Percentiles rank a stretch among this genome's conserved stretches.
These are phyloP conservation scores for Epichloe bromicola DNA, from an alignment of 2,329 filamentous ascomycete species.

Conservation along the genomic window DNA sequence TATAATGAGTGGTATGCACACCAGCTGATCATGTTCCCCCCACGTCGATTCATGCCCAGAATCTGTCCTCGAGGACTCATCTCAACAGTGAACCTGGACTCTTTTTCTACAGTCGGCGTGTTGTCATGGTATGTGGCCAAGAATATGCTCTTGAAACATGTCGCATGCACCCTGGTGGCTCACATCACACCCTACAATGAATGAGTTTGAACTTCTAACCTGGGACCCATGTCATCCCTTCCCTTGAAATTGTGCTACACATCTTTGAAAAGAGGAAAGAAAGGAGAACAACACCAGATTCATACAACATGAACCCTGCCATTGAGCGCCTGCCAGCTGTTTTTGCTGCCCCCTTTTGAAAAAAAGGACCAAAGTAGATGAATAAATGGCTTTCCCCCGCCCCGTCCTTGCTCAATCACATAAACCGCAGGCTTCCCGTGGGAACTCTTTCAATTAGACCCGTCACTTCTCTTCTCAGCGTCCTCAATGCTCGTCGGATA, in stretches of 20 bases:
- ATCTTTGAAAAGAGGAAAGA: neutral
- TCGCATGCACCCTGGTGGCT: too few species aligned
- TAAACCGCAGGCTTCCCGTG: constrained; percentile 31
- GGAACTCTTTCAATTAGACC: constrained; percentile 30
- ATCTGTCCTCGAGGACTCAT: too few species aligned
- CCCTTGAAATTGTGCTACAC: constrained; percentile 6
- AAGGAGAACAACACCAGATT: neutral
- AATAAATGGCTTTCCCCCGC: neutral
- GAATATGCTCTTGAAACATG: too few species aligned
- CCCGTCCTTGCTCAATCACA: constrained; percentile 16
- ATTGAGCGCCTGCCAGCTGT: neutral
- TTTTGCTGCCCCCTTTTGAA: neutral
- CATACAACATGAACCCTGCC: constrained; percentile 5
- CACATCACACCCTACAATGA: too few species aligned
- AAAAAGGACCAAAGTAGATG: neutral
- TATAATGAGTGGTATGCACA: too few species aligned
- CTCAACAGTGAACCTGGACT: too few species aligned
- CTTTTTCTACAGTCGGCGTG: too few species aligned
- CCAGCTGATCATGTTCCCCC: too few species aligned
- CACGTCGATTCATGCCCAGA: too few species aligned
- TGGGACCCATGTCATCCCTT: neutral
- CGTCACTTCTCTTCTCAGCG: constrained; percentile 30
- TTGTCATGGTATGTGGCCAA: too few species aligned
- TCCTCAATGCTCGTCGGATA: constrained; percentile 28
- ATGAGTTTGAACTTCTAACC: neutral